Conservation (phyloP, 306 rosid species). For the Cucumis cinereus region DNA sequence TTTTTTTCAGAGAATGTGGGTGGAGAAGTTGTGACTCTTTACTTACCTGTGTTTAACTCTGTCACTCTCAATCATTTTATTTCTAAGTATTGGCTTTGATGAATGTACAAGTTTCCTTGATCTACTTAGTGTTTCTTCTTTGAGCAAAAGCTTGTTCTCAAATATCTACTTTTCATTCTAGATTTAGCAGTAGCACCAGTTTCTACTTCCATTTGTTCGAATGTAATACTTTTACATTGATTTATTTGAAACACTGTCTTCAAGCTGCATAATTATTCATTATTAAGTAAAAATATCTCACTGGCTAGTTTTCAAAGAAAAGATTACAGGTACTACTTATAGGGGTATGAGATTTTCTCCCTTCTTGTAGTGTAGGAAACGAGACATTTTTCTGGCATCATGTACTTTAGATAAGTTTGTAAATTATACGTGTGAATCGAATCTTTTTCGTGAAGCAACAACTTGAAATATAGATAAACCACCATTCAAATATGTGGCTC, state of each 20-base stretch:
- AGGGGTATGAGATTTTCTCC: not conserved
- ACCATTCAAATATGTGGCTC: not conserved
- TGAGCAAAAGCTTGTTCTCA: not conserved
- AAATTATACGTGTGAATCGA: not conserved
- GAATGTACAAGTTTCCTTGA: not conserved
- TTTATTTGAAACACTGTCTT: not conserved
- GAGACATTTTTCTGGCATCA: not conserved
- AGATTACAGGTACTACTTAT: not conserved
- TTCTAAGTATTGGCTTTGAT: not conserved
- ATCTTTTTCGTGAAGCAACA: not conserved
- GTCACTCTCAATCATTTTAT: not conserved
- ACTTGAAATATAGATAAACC: not conserved
- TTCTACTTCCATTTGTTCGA: not conserved
- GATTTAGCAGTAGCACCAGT: not conserved
- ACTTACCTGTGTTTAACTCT: conserved; percentile 6
- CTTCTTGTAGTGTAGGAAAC: not conserved
- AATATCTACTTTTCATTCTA: not conserved
- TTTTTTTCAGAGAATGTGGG: conserved; percentile 71
- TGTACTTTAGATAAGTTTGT: not conserved
- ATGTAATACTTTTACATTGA: not conserved
- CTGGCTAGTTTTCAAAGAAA: not conserved
- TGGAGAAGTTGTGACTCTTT: conserved; percentile 60
- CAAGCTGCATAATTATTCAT: not conserved
- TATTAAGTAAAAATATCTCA: not conserved
- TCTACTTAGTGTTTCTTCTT: not conserved